Conservation (phyloP, 352 stramenopile species). For the Phytophthora pistaciae region DNA sequence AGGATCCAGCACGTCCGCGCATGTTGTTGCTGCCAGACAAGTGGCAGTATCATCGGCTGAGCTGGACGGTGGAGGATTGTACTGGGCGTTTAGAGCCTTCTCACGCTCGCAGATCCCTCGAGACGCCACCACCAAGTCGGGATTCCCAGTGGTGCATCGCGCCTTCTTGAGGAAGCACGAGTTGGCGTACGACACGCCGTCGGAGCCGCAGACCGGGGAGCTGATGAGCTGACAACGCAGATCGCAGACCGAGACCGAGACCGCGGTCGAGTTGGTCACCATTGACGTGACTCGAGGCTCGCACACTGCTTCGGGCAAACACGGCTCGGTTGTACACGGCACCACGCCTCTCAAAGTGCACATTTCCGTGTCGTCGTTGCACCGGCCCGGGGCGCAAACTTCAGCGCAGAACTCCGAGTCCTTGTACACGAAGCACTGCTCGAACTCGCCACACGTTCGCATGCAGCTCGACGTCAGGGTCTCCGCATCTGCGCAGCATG, state of each 20-base stretch:
- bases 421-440: constrained; percentile 58
- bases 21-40: constrained; percentile 40
- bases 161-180: constrained; percentile 62
- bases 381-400: constrained; percentile 52
- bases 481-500: constrained; percentile 5
- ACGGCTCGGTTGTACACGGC: constrained; percentile 46
- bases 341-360: constrained; percentile 53
- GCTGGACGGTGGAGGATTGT: constrained; percentile 32
- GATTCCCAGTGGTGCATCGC: constrained; percentile 33
- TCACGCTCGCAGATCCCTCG: constrained; percentile 42
- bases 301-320: constrained; percentile 56
- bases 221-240: constrained; percentile 45
- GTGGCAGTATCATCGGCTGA: neutral
- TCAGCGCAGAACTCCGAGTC: constrained; percentile 48
- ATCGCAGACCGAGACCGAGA: constrained; percentile 34
- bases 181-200: constrained; percentile 60
- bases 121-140: constrained; percentile 28
- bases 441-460: constrained; percentile 39
- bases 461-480: constrained; percentile 18
- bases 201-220: constrained; percentile 56
- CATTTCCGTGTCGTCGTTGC: constrained; percentile 32
- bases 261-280: constrained; percentile 3
- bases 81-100: constrained; percentile 34
- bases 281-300: constrained; percentile 28
- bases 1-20: constrained; percentile 48